Evolutionary conservation across 345 rosid genomes (phyloP), one percentile per base, ranked within the genome.

Genomic region (Abelmoschus esculentus): DNA sequence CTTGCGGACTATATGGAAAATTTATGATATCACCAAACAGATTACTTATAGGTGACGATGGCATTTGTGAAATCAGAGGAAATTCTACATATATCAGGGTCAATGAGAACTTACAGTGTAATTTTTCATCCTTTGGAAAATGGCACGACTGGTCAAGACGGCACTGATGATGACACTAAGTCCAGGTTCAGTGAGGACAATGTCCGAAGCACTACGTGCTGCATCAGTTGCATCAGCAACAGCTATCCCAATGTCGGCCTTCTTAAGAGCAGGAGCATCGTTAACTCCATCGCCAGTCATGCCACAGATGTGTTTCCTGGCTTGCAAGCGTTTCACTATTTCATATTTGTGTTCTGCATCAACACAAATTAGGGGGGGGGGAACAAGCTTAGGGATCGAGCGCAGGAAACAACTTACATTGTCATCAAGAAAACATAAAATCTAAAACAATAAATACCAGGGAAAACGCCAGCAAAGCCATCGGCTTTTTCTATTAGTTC

Each of bases 181-280:
- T 50, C 99, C 99, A 63, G 98, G 98, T 76, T 95, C 99, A 14
- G 99, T 89, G 8, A 95, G 89, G 70, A 95, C 98, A 32, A 91
- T 95, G 69, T 95, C 99, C 15, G 98, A 95, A 81, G 99, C 99
- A 79, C 98, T 87, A 55, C 97, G 90, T 42, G 99, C 97, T 19
- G 99, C 99, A 19, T 95, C 99, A 82, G 96, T 95, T 62, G 99
- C 99, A 86, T 95, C 99, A 61, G 99, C 99, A 53, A 95, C 99
- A 52, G 99, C 99, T 73, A 95, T 95, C 55, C 99, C 99, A 74
- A 95, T 95, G 78, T 95, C 98, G 73, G 98, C 98, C 76, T 90
- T 95, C 85, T 95, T 95, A 67, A 95, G 91, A 77, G 99, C 99
- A 76, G 99, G 99, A 12, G 99, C 98, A 80, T 95, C 99, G 59